Conservation (phyloP, 257 asterid species). For the Echites panduratus region DNA sequence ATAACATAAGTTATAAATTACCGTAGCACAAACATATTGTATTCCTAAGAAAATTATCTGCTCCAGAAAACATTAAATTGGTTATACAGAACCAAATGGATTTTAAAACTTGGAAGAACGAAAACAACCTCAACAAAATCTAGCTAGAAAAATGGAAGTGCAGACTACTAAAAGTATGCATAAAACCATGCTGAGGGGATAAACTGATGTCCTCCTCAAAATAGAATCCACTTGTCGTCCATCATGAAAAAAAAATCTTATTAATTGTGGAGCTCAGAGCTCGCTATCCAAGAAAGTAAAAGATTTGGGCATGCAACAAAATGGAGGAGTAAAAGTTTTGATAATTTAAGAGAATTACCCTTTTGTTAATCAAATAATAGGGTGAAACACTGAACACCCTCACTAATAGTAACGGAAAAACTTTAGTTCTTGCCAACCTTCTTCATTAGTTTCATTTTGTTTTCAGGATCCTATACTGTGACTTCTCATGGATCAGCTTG, state of each 20-base stretch:
- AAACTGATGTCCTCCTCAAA: background rate
- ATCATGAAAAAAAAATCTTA: no score
- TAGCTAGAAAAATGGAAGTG: background rate
- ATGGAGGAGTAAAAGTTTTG: background rate
- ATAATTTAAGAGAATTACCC: background rate
- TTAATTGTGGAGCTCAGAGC: background rate
- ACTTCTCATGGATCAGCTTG: background rate
- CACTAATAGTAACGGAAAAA: background rate
- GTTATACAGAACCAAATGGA: background rate
- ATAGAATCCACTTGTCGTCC: background rate
- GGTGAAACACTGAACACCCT: background rate
- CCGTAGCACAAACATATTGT: background rate
- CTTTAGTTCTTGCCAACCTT: background rate
- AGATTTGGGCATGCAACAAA: background rate
- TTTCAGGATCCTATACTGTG: background rate
- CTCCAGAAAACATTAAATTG: background rate
- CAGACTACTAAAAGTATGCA: background rate
- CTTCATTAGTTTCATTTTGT: slow-evolving; percentile 1
- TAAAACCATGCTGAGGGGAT: background rate
- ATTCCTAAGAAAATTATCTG: background rate
- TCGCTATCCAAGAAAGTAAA: background rate
- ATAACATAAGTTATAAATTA: slow-evolving; percentile 4
- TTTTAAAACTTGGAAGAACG: background rate
- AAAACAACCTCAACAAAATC: background rate
- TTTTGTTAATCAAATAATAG: background rate